Evolutionary conservation across 1,284 basidiomycete species (phyloP), one percentile per base, ranked within the genome.

Genomic region (Moesziomyces parantarcticus): DNA sequence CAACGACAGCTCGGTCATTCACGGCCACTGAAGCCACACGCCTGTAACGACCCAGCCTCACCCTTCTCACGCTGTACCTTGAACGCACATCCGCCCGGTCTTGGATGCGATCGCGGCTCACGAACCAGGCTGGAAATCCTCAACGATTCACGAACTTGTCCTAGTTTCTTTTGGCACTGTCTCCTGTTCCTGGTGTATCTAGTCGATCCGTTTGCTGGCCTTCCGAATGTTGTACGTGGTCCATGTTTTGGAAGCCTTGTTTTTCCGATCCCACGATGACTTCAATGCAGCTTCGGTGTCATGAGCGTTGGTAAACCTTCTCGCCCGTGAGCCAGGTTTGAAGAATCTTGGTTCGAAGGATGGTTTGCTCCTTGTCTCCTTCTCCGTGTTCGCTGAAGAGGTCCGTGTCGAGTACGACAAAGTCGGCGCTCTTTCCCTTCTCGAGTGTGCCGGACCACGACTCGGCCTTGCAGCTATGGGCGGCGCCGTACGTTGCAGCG

Each of bases 401-500:
- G 48, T 72, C 62, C 16, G 67, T 67, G 41, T 75, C 73, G 29
- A 75, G n/a, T 6, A 75, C 61, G 6, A 63, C 68, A 50, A 75
- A 75, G 23, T 75, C 67, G 3, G 73, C 73, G 25, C 61, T 71
- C 48, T 60, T 71, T 4, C 73, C 73, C 49, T 49, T 25, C 29
- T 70, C 67, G 21, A 72, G 49, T 14, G 59, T 67, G 0, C 68
- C 73, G 6, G 61, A 36, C 60, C 63, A 64, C 3, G 20, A 25
- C n/a, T 75, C 73, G 3, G 68, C 63, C 46, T 64, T 70, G 45
- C 73, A 75, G 29, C 67, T 69, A 48, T 62, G 51, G 10, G 73
- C 73, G 1, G 68, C 73, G 9, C 73, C 68, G 32, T 68, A 61
- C 9, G 58, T 67, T 4, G 73, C 73, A 2, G 68, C 73, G 6